Evolutionary conservation across 352 stramenopile genomes (phyloP), one percentile per base, ranked within the genome.

Genomic region (Pythium coloratum): DNA sequence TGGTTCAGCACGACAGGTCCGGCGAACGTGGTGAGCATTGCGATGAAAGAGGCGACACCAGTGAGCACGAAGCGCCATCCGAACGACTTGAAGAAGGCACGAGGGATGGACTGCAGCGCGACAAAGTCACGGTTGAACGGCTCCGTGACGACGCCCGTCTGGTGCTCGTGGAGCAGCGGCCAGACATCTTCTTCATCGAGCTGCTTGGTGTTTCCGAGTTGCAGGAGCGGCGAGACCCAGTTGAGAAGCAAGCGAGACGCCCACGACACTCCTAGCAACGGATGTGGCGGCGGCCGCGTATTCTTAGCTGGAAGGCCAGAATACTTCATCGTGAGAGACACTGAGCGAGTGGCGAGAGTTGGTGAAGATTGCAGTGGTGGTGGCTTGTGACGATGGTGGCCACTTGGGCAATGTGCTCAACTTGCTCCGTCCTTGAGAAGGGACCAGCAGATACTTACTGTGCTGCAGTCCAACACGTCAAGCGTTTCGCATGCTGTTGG

Each of bases 221-320:
- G 14, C 66, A 91, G 68, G 44, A 89, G 70, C 33, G 80, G 75
- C 51, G 71, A 66, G 50, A 80, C 79, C 80, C 82, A 91, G n/a
- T 59, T 34, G 47, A 89, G 70, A n/a, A 87, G 67, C 20, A 75
- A 13, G 14, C 71, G 71, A 18, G 82, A 89, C 3, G 67, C 50
- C 30, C 60, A 78, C 30, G 63, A 70, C 0, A 75, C 72, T 3
- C 30, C 34, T 12, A 67, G 16, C 3, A 49, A 7, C 24, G 65
- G 65, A 24, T 71, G 65, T 18, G 14, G 7, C 18, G n/a, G n/a
- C n/a, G n/a, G n/a, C n/a, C n/a, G n/a, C n/a, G n/a, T n/a, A n/a
- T n/a, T n/a, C n/a, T n/a, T n/a, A n/a, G n/a, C n/a, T n/a, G n/a
- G n/a, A n/a, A n/a, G n/a, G n/a, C n/a, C n/a, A n/a, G n/a, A n/a